These are phyloP conservation scores for Primulina tabacum DNA, from an alignment of 257 asterid species.

Conservation along the genomic window DNA sequence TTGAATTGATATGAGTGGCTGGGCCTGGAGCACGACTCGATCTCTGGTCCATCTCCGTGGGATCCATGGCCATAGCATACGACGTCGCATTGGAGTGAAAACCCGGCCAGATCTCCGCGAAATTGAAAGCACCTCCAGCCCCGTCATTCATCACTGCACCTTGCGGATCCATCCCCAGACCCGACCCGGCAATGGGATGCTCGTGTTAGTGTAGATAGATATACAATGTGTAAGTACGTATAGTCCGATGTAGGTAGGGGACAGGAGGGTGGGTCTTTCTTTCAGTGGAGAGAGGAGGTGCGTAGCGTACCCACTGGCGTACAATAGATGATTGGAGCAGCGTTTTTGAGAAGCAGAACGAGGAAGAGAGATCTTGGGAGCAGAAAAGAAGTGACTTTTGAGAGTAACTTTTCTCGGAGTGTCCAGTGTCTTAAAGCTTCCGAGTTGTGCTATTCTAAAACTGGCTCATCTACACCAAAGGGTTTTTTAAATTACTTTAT, in stretches of 20 bases:
- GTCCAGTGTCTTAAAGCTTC: conserved; percentile 40
- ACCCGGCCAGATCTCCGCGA: conserved; percentile 63
- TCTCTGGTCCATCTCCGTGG: conserved; percentile 44
- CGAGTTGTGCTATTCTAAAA: conserved; percentile 19
- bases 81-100: conserved; percentile 48
- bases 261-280: conserved; percentile 25
- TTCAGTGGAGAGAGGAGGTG: conserved; percentile 37
- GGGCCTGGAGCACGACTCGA: conserved; percentile 36
- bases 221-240: conserved; percentile 18
- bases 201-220: conserved; percentile 26
- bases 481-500: background rate
- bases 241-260: conserved; percentile 20
- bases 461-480: conserved; percentile 34
- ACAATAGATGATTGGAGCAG: conserved; percentile 35
- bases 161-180: conserved; percentile 45
- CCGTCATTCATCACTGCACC: conserved; percentile 47
- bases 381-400: conserved; percentile 45
- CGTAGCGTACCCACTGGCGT: conserved; percentile 45
- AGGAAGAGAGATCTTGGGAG: conserved; percentile 39
- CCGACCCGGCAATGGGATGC: conserved; percentile 23
- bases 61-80: conserved; percentile 45
- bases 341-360: conserved; percentile 30
- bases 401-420: conserved; percentile 57
- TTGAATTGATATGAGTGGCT: conserved; percentile 33
- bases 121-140: conserved; percentile 35